phyloP scores from a whole-genome alignment of 208 protist genomes.

The Wallacemonas collosoma region DNA sequence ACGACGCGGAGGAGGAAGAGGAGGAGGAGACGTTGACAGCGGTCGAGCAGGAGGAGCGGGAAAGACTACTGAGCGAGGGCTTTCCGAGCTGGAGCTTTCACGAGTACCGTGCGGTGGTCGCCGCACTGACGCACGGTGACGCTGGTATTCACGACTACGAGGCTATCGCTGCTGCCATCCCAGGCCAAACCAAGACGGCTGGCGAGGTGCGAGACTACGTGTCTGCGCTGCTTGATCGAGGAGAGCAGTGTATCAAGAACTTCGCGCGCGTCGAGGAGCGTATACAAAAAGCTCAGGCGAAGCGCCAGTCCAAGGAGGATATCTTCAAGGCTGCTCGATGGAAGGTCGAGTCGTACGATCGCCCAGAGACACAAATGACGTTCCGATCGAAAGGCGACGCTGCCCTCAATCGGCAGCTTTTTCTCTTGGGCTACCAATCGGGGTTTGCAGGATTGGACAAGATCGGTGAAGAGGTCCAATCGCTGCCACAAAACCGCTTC shows the following conservation, averaged over 20 bases:
- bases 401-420: conserved; percentile 69
- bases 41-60: conserved; percentile 82
- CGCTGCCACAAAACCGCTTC: conserved; percentile 75
- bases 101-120: conserved; percentile 67
- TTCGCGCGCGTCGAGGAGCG: conserved; percentile 61
- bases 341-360: conserved; percentile 82
- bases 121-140: conserved; percentile 45
- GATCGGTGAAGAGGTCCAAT: conserved; percentile 43
- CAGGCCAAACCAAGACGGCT: conserved; percentile 47
- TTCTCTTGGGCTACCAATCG: conserved; percentile 72
- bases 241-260: conserved; percentile 68
- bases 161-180: conserved; percentile 39
- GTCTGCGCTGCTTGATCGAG: conserved; percentile 72
- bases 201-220: conserved; percentile 87
- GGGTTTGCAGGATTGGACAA: conserved; percentile 49
- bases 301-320: conserved; percentile 45
- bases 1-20: conserved; percentile 26
- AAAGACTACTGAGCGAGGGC: conserved; percentile 73
- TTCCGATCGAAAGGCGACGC: conserved; percentile 43
- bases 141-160: conserved; percentile 73
- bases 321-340: conserved; percentile 66
- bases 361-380: conserved; percentile 62
- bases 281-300: conserved; percentile 49
- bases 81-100: conserved; percentile 68
- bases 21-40: conserved; percentile 65